phyloP scores from a whole-genome alignment of 148 eudicot species.

The Vaccinium macrocarpon region DNA sequence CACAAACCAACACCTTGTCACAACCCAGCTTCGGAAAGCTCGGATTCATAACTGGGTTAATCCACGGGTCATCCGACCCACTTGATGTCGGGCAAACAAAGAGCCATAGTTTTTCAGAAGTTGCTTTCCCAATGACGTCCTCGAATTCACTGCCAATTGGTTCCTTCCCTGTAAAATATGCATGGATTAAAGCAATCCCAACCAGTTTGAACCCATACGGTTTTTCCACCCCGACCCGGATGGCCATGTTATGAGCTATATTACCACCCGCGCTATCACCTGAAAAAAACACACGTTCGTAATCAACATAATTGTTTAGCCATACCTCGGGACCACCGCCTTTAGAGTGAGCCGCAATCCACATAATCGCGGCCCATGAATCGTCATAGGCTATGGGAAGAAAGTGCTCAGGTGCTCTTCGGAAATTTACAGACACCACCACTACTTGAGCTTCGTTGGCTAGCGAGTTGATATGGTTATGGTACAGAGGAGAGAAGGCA shows the following conservation, averaged over 20 bases:
- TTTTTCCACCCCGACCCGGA: slow-evolving; percentile 21
- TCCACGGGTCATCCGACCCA: too few species aligned
- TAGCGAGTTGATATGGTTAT: too few species aligned
- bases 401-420: slow-evolving; percentile 55
- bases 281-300: slow-evolving; percentile 25
- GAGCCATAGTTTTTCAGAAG: too few species aligned
- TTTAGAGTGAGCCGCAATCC: slow-evolving; percentile 35
- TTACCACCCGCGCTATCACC: slow-evolving; percentile 66
- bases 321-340: slow-evolving; percentile 35
- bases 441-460: slow-evolving; percentile 2
- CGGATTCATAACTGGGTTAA: too few species aligned
- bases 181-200: slow-evolving; percentile 38
- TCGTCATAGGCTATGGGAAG: slow-evolving; percentile 46
- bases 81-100: too few species aligned
- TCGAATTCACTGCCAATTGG: not conserved
- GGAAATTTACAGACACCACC: slow-evolving; percentile 39
- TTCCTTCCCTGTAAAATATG: slow-evolving; percentile 24
- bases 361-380: slow-evolving; percentile 42
- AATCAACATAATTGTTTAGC: slow-evolving; percentile 41
- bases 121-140: too few species aligned
- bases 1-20: too few species aligned
- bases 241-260: slow-evolving; percentile 40
- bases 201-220: not conserved
- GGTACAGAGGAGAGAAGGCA: too few species aligned
- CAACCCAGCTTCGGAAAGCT: too few species aligned